phyloP scores from a whole-genome alignment of 2,329 filamentous ascomycete genomes.

The Fusarium pseudoanthophilum region DNA sequence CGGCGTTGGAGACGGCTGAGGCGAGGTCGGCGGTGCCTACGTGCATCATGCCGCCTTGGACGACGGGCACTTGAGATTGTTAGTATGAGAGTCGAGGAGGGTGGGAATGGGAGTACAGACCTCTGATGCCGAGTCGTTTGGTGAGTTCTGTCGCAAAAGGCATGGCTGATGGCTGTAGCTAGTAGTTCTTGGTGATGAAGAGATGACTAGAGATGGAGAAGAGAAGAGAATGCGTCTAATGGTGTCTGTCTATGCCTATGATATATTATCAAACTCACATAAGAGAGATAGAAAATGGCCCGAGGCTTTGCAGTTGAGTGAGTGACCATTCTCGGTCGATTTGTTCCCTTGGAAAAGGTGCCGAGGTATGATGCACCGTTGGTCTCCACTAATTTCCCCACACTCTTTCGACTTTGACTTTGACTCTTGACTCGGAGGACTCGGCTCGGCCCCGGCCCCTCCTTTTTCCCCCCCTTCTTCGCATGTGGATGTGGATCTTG shows the following conservation, averaged over 20 bases:
- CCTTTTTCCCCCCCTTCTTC: conserved; percentile 2
- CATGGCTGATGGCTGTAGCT: too few relatives aligned
- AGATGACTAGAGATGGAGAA: background rate
- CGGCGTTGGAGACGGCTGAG: conserved; percentile 81
- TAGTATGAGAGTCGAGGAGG: background rate
- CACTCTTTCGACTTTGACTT: background rate
- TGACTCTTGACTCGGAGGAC: background rate
- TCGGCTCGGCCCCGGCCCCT: conserved; percentile 26
- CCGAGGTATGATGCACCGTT: conserved; percentile 32
- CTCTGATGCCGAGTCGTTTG: conserved; percentile 66
- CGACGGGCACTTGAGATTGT: conserved; percentile 71
- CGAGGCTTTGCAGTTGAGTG: conserved; percentile 7
- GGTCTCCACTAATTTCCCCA: conserved; percentile 11
- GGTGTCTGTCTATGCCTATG: background rate
- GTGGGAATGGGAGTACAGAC: conserved; percentile 43
- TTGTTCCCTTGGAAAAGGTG: conserved; percentile 12
- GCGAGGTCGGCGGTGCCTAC: conserved; percentile 84
- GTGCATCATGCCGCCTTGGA: conserved; percentile 91
- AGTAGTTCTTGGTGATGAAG: background rate
- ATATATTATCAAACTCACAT: background rate
- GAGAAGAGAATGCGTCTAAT: background rate
- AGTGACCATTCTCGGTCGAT: conserved; percentile 4
- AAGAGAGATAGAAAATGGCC: conserved; percentile 14
- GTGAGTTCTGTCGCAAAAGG: conserved; percentile 69
- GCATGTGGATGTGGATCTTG: conserved; percentile 20